Evolutionary conservation across 2,329 filamentous ascomycete genomes (phyloP).

Genomic region (Xylaria hypoxylon): DNA sequence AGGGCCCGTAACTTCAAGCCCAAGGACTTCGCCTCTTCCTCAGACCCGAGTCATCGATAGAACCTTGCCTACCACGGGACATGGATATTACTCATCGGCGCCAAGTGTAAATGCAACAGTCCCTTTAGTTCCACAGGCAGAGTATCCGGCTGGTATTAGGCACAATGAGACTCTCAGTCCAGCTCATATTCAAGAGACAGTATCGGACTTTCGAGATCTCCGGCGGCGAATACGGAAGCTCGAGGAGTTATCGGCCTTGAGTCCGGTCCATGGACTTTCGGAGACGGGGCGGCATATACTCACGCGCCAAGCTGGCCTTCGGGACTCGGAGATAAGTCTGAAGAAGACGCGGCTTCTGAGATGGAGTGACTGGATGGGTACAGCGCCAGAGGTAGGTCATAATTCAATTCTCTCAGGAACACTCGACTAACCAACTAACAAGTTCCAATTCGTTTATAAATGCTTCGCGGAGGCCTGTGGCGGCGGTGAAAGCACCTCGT

Average conservation of each 20-base stretch:
- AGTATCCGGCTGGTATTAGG: not conserved
- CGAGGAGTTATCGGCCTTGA: conserved; percentile 40
- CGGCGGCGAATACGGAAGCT: conserved; percentile 40
- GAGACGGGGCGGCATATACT: conserved; percentile 45
- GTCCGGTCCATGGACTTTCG: conserved; percentile 31
- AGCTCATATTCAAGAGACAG: conserved; percentile 21
- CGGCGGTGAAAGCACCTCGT: conserved; percentile 34
- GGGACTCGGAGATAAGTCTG: conserved; percentile 48
- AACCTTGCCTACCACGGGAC: not conserved
- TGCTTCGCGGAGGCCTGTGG: conserved; percentile 47
- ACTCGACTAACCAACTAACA: conserved; percentile 25
- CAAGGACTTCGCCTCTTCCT: conserved; percentile 23
- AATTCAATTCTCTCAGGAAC: not conserved
- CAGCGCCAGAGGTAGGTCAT: conserved; percentile 49
- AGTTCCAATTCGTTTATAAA: conserved; percentile 49
- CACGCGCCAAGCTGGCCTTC: conserved; percentile 40
- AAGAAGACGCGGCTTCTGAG: conserved; percentile 53
- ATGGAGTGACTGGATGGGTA: conserved; percentile 51
- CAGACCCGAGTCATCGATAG: not conserved
- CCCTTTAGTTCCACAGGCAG: not conserved
- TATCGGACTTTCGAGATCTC: conserved; percentile 38
- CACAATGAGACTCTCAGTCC: conserved; percentile 11
- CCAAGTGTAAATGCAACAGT: not conserved
- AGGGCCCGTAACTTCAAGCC: conserved; percentile 25
- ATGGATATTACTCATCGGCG: not conserved